Evolutionary conservation across 352 stramenopile species (phyloP).

Genomic region (Globisporangium irregulare): DNA sequence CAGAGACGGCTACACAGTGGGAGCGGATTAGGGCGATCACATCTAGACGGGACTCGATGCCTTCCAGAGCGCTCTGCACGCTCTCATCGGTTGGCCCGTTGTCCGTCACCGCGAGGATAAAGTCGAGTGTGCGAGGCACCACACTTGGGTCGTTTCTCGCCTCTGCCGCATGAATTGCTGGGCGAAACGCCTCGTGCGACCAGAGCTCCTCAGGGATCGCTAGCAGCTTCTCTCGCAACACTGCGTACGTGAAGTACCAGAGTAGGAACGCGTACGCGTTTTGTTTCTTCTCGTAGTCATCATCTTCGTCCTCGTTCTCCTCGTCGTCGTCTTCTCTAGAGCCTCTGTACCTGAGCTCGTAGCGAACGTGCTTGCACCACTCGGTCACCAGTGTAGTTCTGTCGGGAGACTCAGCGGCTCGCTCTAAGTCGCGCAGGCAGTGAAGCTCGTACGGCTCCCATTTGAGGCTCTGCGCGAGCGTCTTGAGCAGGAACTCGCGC

Average conservation of each 20-base stretch:
- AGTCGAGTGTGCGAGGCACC: not conserved
- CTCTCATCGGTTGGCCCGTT: not conserved
- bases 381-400: not conserved
- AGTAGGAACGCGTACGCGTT: constrained; percentile 7
- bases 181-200: not conserved
- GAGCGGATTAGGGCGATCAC: not conserved
- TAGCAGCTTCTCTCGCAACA: not conserved
- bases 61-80: not conserved
- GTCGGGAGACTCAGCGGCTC: not conserved
- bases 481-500: constrained; percentile 14
- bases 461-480: constrained; percentile 9
- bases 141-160: not conserved
- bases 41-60: not conserved
- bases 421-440: constrained; percentile 1
- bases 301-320: not conserved
- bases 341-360: not conserved
- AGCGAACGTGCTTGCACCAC: constrained; percentile 1
- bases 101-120: constrained; percentile 4
- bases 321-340: not conserved
- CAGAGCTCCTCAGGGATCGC: not conserved
- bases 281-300: not conserved
- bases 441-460: not conserved
- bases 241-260: constrained; percentile 10
- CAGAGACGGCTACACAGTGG: not conserved
- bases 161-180: not conserved